phyloP scores from a whole-genome alignment of 2,329 filamentous ascomycete genomes.

The Penicillium sp. region DNA sequence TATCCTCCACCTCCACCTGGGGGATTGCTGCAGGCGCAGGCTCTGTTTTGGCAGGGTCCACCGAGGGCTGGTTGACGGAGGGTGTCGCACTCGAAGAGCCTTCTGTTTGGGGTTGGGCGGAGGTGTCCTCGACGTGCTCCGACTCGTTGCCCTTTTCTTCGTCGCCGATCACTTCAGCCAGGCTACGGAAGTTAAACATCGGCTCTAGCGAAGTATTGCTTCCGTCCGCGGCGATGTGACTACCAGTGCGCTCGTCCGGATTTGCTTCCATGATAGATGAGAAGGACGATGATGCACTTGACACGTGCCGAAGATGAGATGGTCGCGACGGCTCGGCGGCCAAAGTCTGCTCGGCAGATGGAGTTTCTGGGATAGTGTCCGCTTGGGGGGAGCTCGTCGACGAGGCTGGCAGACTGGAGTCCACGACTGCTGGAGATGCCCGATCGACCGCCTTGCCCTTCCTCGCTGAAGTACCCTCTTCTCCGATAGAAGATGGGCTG shows the following conservation, averaged over 20 bases:
- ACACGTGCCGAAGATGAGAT: slow-evolving; percentile 77
- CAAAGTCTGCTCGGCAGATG: slow-evolving; percentile 39
- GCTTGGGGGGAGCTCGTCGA: slow-evolving; percentile 3
- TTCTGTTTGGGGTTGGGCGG: slow-evolving; percentile 18
- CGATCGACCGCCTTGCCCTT: slow-evolving; percentile 74
- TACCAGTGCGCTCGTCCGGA: slow-evolving; percentile 40
- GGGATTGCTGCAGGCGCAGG: slow-evolving; percentile 9
- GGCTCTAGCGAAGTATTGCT: slow-evolving; percentile 62
- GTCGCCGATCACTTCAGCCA: slow-evolving; percentile 78
- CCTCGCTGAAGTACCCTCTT: slow-evolving; percentile 40
- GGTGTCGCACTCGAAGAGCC: slow-evolving; percentile 24
- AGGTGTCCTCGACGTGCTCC: slow-evolving; percentile 40
- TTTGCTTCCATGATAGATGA: slow-evolving; percentile 71
- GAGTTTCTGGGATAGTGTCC: slow-evolving; percentile 19
- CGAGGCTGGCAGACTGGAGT: slow-evolving; percentile 9
- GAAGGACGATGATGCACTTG: slow-evolving; percentile 78
- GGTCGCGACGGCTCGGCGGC: slow-evolving; percentile 57
- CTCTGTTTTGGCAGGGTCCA: slow-evolving; percentile 11
- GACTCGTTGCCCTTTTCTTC: slow-evolving; percentile 51
- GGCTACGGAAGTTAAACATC: slow-evolving; percentile 86
- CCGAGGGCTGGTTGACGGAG: slow-evolving; percentile 13
- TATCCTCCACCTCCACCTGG: slow-evolving; percentile 14
- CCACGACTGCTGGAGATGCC: slow-evolving; percentile 26
- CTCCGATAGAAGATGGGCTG: slow-evolving; percentile 37
- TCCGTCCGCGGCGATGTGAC: slow-evolving; percentile 52